These are phyloP conservation scores for Aspergillus sp. DNA, from an alignment of 2,329 filamentous ascomycete genomes.

Conservation along the genomic window DNA sequence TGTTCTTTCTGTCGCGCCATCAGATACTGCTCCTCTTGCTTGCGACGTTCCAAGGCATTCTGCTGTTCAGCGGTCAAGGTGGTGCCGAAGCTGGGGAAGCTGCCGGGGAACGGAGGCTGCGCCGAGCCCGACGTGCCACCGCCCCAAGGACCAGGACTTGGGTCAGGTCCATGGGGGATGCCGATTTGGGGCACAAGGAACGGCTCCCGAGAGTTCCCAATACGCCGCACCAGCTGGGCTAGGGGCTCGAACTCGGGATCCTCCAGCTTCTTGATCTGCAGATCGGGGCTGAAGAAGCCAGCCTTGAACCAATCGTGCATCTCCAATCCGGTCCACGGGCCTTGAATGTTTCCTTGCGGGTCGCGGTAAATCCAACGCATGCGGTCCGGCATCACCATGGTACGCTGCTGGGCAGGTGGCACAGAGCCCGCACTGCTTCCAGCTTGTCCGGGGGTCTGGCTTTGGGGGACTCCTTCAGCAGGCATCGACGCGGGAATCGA, in stretches of 20 bases:
- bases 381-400: conserved; percentile 98
- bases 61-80: conserved; percentile 97
- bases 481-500: conserved; percentile 31
- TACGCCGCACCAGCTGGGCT: conserved; percentile 89
- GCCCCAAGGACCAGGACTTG: conserved; percentile 51
- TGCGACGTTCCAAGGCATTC: conserved; percentile 91
- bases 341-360: conserved; percentile 86
- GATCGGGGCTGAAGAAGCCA: conserved; percentile 91
- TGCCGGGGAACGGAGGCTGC: conserved; percentile 84
- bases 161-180: conserved; percentile 79
- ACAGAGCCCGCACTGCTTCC: conserved; percentile 60
- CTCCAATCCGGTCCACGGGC: conserved; percentile 91
- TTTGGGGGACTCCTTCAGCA: conserved; percentile 29
- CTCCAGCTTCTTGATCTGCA: conserved; percentile 92
- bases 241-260: conserved; percentile 92
- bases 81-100: conserved; percentile 94
- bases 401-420: conserved; percentile 68
- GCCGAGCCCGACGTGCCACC: conserved; percentile 58
- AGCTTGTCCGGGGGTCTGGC: conserved; percentile 35
- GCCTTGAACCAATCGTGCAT: conserved; percentile 99
- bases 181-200: conserved; percentile 98
- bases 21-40: conserved; percentile 96
- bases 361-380: conserved; percentile 99
- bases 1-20: conserved; percentile 96
- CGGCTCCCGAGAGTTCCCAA: conserved; percentile 94